phyloP scores from a whole-genome alignment of 2,329 filamentous ascomycete species.

The Exophiala spinifera region DNA sequence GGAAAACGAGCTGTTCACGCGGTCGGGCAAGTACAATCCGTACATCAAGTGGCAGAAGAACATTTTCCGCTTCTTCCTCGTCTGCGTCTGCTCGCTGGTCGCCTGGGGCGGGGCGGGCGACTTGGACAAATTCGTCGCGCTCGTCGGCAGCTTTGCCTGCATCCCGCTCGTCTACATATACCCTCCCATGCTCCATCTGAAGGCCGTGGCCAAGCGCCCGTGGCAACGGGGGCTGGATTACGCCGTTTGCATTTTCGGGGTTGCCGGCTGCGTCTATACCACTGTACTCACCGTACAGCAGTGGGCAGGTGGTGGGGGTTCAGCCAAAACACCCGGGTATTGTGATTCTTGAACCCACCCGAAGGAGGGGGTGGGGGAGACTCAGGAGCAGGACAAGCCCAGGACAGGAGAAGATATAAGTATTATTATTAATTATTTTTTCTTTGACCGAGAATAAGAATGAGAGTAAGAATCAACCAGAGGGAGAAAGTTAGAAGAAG shows the following conservation, averaged over 20 bases:
- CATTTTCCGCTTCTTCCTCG: conserved; percentile 87
- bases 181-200: conserved; percentile 90
- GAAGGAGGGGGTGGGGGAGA: background rate
- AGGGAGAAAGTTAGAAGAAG: no score
- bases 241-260: conserved; percentile 72
- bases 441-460: no score
- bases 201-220: conserved; percentile 67
- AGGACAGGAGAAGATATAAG: background rate
- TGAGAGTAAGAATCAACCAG: no score
- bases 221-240: conserved; percentile 72
- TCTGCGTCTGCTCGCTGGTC: conserved; percentile 78
- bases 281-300: conserved; percentile 81
- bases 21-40: conserved; percentile 94
- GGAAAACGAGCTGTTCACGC: conserved; percentile 88
- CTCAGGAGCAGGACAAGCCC: no score
- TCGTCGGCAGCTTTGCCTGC: conserved; percentile 96
- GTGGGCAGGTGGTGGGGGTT: conserved; percentile 68
- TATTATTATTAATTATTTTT: no score
- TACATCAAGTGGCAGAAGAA: conserved; percentile 99
- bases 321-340: conserved; percentile 58
- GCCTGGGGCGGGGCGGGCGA: conserved; percentile 91
- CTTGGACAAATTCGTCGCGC: conserved; percentile 92
- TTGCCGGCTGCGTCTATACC: conserved; percentile 87
- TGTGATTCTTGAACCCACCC: conserved; percentile 50
- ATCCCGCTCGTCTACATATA: conserved; percentile 97